These are phyloP conservation scores for Hydnomerulius pinastri DNA, from an alignment of 768 basidiomycete genomes.

Conservation along the genomic window DNA sequence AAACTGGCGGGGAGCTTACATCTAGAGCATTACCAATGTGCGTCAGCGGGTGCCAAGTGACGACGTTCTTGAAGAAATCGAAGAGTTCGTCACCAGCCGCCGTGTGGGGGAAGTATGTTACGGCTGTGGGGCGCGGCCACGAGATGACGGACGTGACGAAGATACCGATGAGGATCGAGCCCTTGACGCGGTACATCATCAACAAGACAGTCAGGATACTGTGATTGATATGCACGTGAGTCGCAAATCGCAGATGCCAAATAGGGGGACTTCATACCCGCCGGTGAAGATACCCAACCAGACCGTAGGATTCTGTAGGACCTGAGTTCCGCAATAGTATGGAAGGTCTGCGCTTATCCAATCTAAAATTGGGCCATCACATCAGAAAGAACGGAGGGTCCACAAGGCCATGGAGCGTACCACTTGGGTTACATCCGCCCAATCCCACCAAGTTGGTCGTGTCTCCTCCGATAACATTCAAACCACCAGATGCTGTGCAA, in stretches of 20 bases:
- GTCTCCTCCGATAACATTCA: conserved; percentile 76
- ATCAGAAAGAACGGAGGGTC: conserved; percentile 8
- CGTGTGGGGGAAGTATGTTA: conserved; percentile 83
- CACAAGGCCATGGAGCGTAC: conserved; percentile 26
- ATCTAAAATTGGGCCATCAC: conserved; percentile 32
- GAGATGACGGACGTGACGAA: conserved; percentile 83
- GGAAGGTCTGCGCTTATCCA: conserved; percentile 47
- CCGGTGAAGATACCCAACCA: conserved; percentile 90
- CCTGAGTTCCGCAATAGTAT: conserved; percentile 61
- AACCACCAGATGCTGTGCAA: conserved; percentile 56
- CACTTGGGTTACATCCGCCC: conserved; percentile 67
- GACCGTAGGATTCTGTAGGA: conserved; percentile 74
- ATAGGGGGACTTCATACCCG: conserved; percentile 50
- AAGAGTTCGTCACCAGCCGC: conserved; percentile 68
- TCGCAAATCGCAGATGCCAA: background rate
- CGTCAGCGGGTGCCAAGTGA: conserved; percentile 66
- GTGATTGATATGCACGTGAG: conserved; percentile 3
- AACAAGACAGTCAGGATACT: conserved; percentile 76
- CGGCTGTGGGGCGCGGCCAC: conserved; percentile 81
- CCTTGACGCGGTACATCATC: conserved; percentile 84
- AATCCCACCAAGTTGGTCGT: conserved; percentile 70
- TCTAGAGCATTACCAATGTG: conserved; percentile 68
- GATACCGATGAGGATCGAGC: conserved; percentile 82
- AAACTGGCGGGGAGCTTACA: conserved; percentile 40
- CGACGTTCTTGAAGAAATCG: conserved; percentile 84